Conservation (phyloP, 148 eudicot genomes). For the Amaranthus hypochondriacus region DNA sequence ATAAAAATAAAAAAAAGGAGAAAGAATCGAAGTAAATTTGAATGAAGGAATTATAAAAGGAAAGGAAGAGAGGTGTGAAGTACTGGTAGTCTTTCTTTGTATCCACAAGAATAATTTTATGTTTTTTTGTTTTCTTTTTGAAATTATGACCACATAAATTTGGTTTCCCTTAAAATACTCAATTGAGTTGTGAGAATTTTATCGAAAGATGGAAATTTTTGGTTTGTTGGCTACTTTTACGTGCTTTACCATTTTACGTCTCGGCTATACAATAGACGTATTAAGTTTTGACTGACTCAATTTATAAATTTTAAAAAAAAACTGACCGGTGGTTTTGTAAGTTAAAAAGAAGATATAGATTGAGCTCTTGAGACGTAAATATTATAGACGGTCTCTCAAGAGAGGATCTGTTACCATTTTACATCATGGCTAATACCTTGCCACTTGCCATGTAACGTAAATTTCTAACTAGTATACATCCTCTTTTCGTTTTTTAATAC, state of each 20-base stretch:
- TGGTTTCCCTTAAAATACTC: conserved; percentile 21
- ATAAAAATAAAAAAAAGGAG: background rate
- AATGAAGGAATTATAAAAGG: background rate
- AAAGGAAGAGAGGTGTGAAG: background rate
- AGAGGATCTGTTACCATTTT: background rate
- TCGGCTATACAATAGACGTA: no score
- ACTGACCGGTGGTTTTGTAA: background rate
- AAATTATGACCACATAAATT: conserved; percentile 25
- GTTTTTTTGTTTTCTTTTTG: background rate
- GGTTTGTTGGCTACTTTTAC: background rate
- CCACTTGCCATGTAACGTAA: no score
- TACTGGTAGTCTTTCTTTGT: background rate
- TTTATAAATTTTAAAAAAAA: background rate
- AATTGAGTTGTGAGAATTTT: background rate
- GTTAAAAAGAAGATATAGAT: no score
- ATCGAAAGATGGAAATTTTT: background rate
- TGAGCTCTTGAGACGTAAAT: no score
- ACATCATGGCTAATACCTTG: no score
- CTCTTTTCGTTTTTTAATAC: no score
- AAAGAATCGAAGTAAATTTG: conserved; percentile 1
- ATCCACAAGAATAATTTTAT: background rate
- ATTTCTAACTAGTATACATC: no score
- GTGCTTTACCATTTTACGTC: background rate
- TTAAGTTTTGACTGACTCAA: background rate
- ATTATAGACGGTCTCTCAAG: no score